Percentiles rank a stretch among this genome's conserved stretches.
phyloP scores from a whole-genome alignment of 2,329 filamentous ascomycete genomes.

The Verticillium alfalfae region DNA sequence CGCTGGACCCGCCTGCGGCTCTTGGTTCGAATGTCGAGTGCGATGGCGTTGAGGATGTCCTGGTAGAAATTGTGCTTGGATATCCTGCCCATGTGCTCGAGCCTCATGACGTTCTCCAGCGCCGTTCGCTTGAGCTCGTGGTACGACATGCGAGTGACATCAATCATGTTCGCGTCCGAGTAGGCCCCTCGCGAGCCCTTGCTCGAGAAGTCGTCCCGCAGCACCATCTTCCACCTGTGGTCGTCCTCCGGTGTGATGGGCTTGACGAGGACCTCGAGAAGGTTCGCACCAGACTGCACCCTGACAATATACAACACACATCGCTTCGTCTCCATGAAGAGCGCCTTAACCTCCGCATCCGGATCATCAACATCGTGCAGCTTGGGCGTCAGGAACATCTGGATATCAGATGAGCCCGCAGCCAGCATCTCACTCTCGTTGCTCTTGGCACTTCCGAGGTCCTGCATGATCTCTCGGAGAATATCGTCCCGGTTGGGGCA shows the following conservation, averaged over 20 bases:
- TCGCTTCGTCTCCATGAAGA: slow-evolving; percentile 98
- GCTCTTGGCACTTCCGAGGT: slow-evolving; percentile 91
- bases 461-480: slow-evolving; percentile 84
- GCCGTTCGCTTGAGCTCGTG: slow-evolving; percentile 88
- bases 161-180: slow-evolving; percentile 80
- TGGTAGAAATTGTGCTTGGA: slow-evolving; percentile 91
- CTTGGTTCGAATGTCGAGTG: slow-evolving; percentile 94
- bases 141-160: slow-evolving; percentile 86
- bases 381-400: slow-evolving; percentile 83
- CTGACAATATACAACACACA: slow-evolving; percentile 97
- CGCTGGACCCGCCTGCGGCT: slow-evolving; percentile 88
- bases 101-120: slow-evolving; percentile 84
- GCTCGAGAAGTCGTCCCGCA: slow-evolving; percentile 73
- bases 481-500: slow-evolving; percentile 80
- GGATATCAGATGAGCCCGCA: slow-evolving; percentile 82
- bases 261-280: slow-evolving; percentile 94
- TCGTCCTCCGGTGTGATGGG: slow-evolving; percentile 85
- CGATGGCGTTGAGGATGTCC: slow-evolving; percentile 95
- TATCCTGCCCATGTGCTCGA: slow-evolving; percentile 84
- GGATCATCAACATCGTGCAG: slow-evolving; percentile 88
- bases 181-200: slow-evolving; percentile 76
- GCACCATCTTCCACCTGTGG: slow-evolving; percentile 74
- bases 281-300: slow-evolving; percentile 82
- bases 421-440: slow-evolving; percentile 92
- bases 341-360: slow-evolving; percentile 81